A percentile compares a stretch with the other conserved stretches of the same genome.
phyloP scores from a whole-genome alignment of 441 rosid species.

The Geranium incanum region DNA sequence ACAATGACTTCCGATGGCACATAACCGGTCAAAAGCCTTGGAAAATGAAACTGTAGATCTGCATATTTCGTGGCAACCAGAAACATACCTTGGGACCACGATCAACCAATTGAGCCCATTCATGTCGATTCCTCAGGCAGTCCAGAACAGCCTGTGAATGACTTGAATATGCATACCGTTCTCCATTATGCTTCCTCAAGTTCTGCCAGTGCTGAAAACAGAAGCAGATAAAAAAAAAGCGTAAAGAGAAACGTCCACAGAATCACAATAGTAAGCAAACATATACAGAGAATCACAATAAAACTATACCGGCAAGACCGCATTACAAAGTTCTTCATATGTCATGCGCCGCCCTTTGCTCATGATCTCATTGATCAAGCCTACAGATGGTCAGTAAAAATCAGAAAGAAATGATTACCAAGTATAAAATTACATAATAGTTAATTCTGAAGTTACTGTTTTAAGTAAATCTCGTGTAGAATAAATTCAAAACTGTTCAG shows the following conservation, averaged over 20 bases:
- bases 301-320: slow-evolving; percentile 72
- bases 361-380: slow-evolving; percentile 85
- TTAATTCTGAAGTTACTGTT: not conserved
- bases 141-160: slow-evolving; percentile 98
- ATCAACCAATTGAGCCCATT: slow-evolving; percentile 94
- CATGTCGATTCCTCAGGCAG: slow-evolving; percentile 89
- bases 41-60: not conserved
- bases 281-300: slow-evolving; percentile 2
- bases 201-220: slow-evolving; percentile 82
- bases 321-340: slow-evolving; percentile 86
- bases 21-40: not conserved
- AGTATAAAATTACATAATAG: not conserved
- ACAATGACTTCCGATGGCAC: not conserved
- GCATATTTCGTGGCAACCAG: not conserved
- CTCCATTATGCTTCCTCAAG: slow-evolving; percentile 97
- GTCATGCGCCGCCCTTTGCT: slow-evolving; percentile 90
- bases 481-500: not conserved
- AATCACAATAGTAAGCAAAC: slow-evolving; percentile 3
- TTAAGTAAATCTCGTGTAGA: not conserved
- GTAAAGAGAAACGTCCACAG: slow-evolving; percentile 10
- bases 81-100: slow-evolving; percentile 37
- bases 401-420: not conserved
- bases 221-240: slow-evolving; percentile 15
- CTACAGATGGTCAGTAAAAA: slow-evolving; percentile 23
- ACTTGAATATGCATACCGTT: slow-evolving; percentile 92